phyloP scores from a whole-genome alignment of 2,329 filamentous ascomycete species.

The Fragosphaeria purpurea region DNA sequence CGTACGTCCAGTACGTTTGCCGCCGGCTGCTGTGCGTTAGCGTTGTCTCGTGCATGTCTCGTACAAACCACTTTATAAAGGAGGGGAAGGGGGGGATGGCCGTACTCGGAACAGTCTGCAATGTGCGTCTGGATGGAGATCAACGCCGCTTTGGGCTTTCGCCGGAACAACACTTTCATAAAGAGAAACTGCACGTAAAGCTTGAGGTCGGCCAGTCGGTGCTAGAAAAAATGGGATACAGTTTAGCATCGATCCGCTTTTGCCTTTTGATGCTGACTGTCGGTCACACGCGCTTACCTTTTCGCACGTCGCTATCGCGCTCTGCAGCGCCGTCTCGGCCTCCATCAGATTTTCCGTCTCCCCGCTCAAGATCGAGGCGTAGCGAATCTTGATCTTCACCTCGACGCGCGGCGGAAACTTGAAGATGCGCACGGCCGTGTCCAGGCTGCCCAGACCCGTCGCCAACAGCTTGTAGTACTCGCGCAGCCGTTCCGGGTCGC shows the following conservation, averaged over 20 bases:
- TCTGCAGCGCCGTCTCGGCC: conserved; percentile 61
- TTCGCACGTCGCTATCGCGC: conserved; percentile 60
- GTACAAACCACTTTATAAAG: conserved; percentile 9
- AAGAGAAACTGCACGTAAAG: conserved; percentile 69
- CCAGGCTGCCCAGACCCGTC: conserved; percentile 62
- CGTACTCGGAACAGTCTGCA: conserved; percentile 55
- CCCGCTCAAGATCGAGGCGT: conserved; percentile 60
- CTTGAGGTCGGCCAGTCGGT: conserved; percentile 55
- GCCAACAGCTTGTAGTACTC: conserved; percentile 64
- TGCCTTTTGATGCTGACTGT: too few species aligned
- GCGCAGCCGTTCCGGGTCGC: conserved; percentile 42
- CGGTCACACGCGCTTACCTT: conserved; percentile 42
- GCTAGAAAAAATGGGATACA: conserved; percentile 22
- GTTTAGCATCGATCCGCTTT: too few species aligned
- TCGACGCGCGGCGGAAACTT: conserved; percentile 55
- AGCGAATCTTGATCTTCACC: conserved; percentile 58
- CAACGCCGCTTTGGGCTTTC: conserved; percentile 61
- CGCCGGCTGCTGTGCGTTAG: too few species aligned
- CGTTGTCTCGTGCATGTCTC: too few species aligned
- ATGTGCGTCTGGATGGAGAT: conserved; percentile 63
- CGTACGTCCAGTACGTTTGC: conserved; percentile 69
- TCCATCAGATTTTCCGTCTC: conserved; percentile 69
- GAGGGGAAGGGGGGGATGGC: conserved; percentile 6
- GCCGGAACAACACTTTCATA: conserved; percentile 58
- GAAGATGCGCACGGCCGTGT: conserved; percentile 54